Conservation (phyloP, 441 rosid genomes). For the Pelargonium australe region DNA sequence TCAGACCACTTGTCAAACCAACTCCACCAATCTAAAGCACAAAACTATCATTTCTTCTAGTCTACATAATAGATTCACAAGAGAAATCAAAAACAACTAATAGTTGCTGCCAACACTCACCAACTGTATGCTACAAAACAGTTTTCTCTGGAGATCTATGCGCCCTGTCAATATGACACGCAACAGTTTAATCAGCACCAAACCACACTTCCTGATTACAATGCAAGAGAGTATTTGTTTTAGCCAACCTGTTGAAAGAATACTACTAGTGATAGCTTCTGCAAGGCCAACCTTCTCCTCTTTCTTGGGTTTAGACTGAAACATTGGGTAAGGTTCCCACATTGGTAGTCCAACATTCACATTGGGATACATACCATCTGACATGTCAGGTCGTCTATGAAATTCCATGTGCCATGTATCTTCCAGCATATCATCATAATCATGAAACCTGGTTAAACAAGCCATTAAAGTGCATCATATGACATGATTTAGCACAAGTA, state of each 20-base stretch:
- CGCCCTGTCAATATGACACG: slow-evolving; percentile 48
- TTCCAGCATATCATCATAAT: slow-evolving; percentile 88
- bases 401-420: slow-evolving; percentile 85
- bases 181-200: slow-evolving; percentile 16
- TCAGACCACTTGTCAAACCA: slow-evolving; percentile 76
- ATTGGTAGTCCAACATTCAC: slow-evolving; percentile 50
- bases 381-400: slow-evolving; percentile 63
- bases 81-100: slow-evolving; percentile 11
- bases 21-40: slow-evolving; percentile 82
- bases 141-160: slow-evolving; percentile 82
- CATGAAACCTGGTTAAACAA: slow-evolving; percentile 55
- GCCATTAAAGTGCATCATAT: slow-evolving; percentile 10
- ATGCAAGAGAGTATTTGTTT: slow-evolving; percentile 10
- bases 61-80: slow-evolving; percentile 6
- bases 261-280: slow-evolving; percentile 83
- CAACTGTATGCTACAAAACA: slow-evolving; percentile 85
- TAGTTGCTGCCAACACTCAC: slow-evolving; percentile 34
- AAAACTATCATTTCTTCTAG: slow-evolving; percentile 22
- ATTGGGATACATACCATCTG: slow-evolving; percentile 49
- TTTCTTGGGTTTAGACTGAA: slow-evolving; percentile 62
- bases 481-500: slow-evolving; percentile 13
- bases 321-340: slow-evolving; percentile 76
- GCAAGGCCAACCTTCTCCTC: slow-evolving; percentile 98
- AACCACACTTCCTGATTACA: slow-evolving; percentile 15
- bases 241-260: slow-evolving; percentile 73